Conservation (phyloP, 805 yeast species). For the Ogataea pignaliae region DNA sequence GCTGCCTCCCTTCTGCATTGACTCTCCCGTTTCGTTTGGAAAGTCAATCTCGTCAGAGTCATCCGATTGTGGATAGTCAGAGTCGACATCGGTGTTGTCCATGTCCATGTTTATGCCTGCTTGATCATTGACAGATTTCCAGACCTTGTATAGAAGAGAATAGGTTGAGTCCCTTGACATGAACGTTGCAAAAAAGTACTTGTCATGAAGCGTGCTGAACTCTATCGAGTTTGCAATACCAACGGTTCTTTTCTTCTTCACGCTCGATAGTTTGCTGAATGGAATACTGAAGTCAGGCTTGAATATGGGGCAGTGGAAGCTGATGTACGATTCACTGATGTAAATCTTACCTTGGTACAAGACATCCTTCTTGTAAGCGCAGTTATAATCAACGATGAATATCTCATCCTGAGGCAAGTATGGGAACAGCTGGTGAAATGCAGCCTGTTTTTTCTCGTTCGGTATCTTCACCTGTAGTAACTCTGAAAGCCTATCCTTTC, state of each 20-base stretch:
- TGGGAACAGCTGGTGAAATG: slow-evolving; percentile 57
- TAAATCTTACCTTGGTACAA: slow-evolving; percentile 64
- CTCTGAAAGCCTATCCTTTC: slow-evolving; percentile 13
- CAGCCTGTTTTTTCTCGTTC: slow-evolving; percentile 48
- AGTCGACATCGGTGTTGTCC: slow-evolving; percentile 32
- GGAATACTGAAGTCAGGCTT: slow-evolving; percentile 57
- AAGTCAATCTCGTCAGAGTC: slow-evolving; percentile 21
- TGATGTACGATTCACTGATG: slow-evolving; percentile 48
- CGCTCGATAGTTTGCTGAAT: slow-evolving; percentile 54
- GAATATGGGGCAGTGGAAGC: slow-evolving; percentile 65
- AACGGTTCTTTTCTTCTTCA: slow-evolving; percentile 61
- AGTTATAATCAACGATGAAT: slow-evolving; percentile 56
- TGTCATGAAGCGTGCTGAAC: slow-evolving; percentile 58
- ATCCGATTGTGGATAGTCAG: slow-evolving; percentile 25
- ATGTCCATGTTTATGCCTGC: slow-evolving; percentile 16
- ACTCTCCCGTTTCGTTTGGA: slow-evolving; percentile 14
- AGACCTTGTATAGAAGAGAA: slow-evolving; percentile 50
- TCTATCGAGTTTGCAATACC: slow-evolving; percentile 67
- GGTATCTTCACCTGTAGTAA: slow-evolving; percentile 32
- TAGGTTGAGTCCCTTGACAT: slow-evolving; percentile 54
- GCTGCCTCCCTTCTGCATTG: slow-evolving; percentile 11
- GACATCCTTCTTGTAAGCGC: slow-evolving; percentile 64
- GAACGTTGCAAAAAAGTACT: slow-evolving; percentile 61
- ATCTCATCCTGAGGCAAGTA: slow-evolving; percentile 46
- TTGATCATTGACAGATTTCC: slow-evolving; percentile 45